These are phyloP conservation scores for Massarina eburnea DNA, from an alignment of 2,329 filamentous ascomycete species.

Conservation along the genomic window DNA sequence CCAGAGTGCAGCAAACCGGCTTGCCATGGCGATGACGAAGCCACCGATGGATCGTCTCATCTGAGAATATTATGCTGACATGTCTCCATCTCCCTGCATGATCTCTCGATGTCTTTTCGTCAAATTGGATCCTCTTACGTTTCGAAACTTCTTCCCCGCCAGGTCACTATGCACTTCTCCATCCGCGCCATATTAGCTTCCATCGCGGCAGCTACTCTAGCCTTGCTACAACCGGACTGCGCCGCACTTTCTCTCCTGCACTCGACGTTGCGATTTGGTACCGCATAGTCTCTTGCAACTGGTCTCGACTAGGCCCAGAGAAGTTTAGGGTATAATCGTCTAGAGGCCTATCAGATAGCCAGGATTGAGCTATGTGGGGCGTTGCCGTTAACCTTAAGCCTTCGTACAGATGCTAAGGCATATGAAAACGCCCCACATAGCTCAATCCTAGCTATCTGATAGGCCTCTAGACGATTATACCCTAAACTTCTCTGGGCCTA, in stretches of 20 bases:
- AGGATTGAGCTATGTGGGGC: no score
- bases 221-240: conserved; percentile 24
- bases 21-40: background rate
- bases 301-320: background rate
- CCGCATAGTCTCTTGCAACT: background rate
- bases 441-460: no score
- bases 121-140: conserved; percentile 39
- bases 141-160: conserved; percentile 37
- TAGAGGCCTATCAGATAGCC: no score
- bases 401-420: no score
- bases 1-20: background rate
- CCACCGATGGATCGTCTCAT: conserved; percentile 21
- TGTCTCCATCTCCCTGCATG: conserved; percentile 21
- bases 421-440: no score
- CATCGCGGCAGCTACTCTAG: conserved; percentile 35
- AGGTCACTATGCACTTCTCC: conserved; percentile 26
- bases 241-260: conserved; percentile 13
- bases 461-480: no score
- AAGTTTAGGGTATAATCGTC: no score
- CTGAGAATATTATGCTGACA: conserved; percentile 19
- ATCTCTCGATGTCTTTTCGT: conserved; percentile 19
- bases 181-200: conserved; percentile 22
- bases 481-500: no score
- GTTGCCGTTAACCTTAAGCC: no score
- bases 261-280: conserved; percentile 2